Conservation (phyloP, 371 early-diverging fungal genomes). For the Mucor velutinosus region DNA sequence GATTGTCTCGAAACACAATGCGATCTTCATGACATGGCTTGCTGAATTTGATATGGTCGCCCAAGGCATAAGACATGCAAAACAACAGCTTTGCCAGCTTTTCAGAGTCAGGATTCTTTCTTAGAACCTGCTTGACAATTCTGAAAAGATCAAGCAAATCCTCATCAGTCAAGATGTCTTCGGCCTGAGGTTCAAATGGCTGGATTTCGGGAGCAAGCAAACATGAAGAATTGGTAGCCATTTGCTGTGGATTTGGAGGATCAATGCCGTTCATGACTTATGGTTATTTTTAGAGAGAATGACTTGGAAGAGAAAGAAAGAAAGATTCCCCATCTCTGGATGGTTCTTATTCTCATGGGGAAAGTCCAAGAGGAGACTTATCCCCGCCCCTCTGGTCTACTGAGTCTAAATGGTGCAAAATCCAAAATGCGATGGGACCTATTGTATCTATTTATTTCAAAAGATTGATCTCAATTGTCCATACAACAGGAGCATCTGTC, state of each 20-base stretch:
- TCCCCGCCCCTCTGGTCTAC: slow-evolving; percentile 6
- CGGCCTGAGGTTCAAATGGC: slow-evolving; percentile 39
- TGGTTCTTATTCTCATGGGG: slow-evolving; percentile 7
- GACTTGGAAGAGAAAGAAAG: slow-evolving; percentile 1
- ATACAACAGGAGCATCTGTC: slow-evolving; percentile 72
- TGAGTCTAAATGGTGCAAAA: slow-evolving; percentile 10
- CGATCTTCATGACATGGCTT: slow-evolving; percentile 43
- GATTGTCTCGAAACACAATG: slow-evolving; percentile 36
- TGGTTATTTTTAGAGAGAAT: no score
- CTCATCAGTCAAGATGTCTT: slow-evolving; percentile 49
- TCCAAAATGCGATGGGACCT: slow-evolving; percentile 1
- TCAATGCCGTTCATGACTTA: slow-evolving; percentile 4
- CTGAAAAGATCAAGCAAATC: slow-evolving; percentile 47
- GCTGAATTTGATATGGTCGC: slow-evolving; percentile 41
- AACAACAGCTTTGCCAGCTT: slow-evolving; percentile 44
- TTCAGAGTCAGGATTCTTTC: slow-evolving; percentile 42
- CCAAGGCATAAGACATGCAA: slow-evolving; percentile 46
- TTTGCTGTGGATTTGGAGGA: neutral
- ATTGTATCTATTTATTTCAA: slow-evolving; percentile 2
- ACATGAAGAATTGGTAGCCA: slow-evolving; percentile 1
- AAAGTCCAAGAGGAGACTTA: neutral
- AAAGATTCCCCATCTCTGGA: neutral
- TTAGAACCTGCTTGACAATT: slow-evolving; percentile 40
- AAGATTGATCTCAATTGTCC: slow-evolving; percentile 71
- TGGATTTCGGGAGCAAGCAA: slow-evolving; percentile 23